A percentile compares a stretch with the other conserved stretches of the same genome.
These are phyloP conservation scores for Magnusiomyces clavatus DNA, from an alignment of 1,139 yeast genomes.

Conservation along the genomic window DNA sequence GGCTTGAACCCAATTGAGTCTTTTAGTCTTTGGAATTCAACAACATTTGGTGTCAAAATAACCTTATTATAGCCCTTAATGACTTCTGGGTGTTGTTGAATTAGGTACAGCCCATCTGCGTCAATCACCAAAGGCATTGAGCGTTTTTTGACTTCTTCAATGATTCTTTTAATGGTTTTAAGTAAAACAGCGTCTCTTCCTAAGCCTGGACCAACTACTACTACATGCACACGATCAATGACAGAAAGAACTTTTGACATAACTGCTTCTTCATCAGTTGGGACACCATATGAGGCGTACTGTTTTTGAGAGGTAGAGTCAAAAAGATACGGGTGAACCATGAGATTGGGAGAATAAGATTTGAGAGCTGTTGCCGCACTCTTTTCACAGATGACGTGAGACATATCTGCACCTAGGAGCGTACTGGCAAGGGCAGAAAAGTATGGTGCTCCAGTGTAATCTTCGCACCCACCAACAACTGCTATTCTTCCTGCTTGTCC, in stretches of 20 bases:
- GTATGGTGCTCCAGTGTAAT: slow-evolving; percentile 94
- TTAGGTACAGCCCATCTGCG: slow-evolving; percentile 75
- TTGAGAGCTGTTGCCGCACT: slow-evolving; percentile 77
- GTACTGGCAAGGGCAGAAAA: slow-evolving; percentile 84
- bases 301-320: slow-evolving; percentile 20
- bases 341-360: slow-evolving; percentile 81
- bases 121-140: slow-evolving; percentile 68
- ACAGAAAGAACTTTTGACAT: slow-evolving; percentile 49
- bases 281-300: slow-evolving; percentile 13
- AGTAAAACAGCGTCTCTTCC: slow-evolving; percentile 75
- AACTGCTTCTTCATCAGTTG: slow-evolving; percentile 31
- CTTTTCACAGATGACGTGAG: slow-evolving; percentile 78
- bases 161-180: slow-evolving; percentile 47
- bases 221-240: slow-evolving; percentile 63
- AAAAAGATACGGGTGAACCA: slow-evolving; percentile 87
- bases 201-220: slow-evolving; percentile 89
- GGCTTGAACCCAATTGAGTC: slow-evolving; percentile 39
- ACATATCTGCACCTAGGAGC: slow-evolving; percentile 77
- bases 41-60: slow-evolving; percentile 80
- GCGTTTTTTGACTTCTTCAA: slow-evolving; percentile 47
- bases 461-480: slow-evolving; percentile 91
- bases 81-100: slow-evolving; percentile 49
- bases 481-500: slow-evolving; percentile 90
- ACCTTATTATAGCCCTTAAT: slow-evolving; percentile 48
- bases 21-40: slow-evolving; percentile 67